Conservation (phyloP, 2,329 filamentous ascomycete genomes). For the Penicillium sp. region DNA sequence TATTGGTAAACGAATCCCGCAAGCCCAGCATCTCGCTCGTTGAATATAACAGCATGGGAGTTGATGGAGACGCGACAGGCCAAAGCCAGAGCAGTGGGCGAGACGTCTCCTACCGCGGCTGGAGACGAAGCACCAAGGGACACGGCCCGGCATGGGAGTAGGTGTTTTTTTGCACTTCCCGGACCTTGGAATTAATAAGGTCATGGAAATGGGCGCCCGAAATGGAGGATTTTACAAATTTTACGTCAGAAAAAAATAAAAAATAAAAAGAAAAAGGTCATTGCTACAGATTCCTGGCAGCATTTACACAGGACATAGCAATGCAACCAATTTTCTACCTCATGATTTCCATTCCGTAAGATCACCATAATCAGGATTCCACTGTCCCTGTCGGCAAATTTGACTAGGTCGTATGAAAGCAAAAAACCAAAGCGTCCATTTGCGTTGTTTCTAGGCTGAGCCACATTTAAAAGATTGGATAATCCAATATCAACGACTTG, state of each 20-base stretch:
- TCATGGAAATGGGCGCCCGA: neutral
- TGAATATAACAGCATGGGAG: neutral
- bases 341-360: neutral
- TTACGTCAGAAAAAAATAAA: neutral
- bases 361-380: neutral
- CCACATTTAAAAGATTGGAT: neutral
- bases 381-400: neutral
- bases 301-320: neutral
- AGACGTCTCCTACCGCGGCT: constrained; percentile 3
- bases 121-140: neutral
- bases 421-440: neutral
- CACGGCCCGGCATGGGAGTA: neutral
- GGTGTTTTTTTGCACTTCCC: neutral
- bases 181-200: neutral
- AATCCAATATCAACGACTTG: neutral
- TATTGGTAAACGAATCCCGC: neutral
- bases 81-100: neutral
- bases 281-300: neutral
- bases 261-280: no score
- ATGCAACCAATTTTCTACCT: neutral
- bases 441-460: no score
- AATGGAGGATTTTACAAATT: neutral
- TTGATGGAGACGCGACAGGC: neutral
- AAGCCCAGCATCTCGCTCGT: no score
- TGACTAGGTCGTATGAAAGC: neutral